A percentile compares a stretch with the other conserved stretches of the same genome.
These are phyloP conservation scores for Casuarina equisetifolia DNA, from an alignment of 306 rosid genomes.

Conservation along the genomic window DNA sequence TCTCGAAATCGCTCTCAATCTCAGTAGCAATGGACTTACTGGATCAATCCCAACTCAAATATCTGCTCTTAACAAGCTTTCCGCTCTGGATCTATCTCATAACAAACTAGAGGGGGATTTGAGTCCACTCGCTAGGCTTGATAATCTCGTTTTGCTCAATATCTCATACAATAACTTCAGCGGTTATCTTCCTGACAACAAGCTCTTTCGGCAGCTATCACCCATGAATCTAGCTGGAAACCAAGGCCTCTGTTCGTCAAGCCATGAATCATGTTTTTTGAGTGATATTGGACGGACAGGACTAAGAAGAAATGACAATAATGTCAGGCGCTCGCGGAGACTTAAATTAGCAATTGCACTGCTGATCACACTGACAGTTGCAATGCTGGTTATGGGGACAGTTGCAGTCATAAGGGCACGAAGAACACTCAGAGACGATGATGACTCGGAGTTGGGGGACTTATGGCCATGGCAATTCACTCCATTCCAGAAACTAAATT, in stretches of 20 bases:
- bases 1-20: conserved; percentile 82
- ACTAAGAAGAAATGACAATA: conserved; percentile 32
- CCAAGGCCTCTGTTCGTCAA: conserved; percentile 67
- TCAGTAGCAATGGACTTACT: conserved; percentile 68
- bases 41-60: conserved; percentile 75
- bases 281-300: conserved; percentile 40
- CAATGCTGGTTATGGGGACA: conserved; percentile 73
- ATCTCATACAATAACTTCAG: conserved; percentile 71
- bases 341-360: conserved; percentile 70
- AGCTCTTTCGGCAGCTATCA: conserved; percentile 75
- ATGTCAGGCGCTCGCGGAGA: conserved; percentile 50
- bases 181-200: conserved; percentile 83
- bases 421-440: conserved; percentile 47
- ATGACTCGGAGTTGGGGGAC: conserved; percentile 78
- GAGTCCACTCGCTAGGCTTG: conserved; percentile 56
- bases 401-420: conserved; percentile 75
- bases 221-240: conserved; percentile 68
- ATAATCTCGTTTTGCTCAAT: conserved; percentile 87
- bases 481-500: conserved; percentile 87
- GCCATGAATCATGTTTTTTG: conserved; percentile 60
- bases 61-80: conserved; percentile 76
- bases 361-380: conserved; percentile 60
- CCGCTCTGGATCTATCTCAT: conserved; percentile 74
- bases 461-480: conserved; percentile 91
- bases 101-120: conserved; percentile 81